A percentile compares a stretch with the other conserved stretches of the same genome.
phyloP scores from a whole-genome alignment of 352 stramenopile species.

The Pythium aphanidermatum region DNA sequence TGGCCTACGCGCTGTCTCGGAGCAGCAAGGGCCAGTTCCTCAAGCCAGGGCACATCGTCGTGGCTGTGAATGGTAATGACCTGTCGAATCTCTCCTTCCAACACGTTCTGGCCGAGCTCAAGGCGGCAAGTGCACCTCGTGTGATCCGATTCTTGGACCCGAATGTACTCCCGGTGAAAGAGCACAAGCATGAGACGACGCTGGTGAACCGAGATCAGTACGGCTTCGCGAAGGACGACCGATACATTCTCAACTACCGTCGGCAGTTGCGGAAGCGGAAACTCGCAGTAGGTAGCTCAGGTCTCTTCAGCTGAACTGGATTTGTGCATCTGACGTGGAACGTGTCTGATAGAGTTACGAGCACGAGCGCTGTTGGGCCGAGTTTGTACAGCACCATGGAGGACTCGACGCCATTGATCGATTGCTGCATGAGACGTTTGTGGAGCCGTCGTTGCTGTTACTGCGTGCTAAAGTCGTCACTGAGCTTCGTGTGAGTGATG shows the following conservation, averaged over 20 bases:
- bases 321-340: too few relatives aligned
- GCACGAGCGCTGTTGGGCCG: conserved; percentile 33
- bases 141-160: conserved; percentile 48
- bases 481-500: conserved; percentile 12
- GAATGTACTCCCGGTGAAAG: conserved; percentile 25
- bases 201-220: conserved; percentile 53
- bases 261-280: conserved; percentile 34
- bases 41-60: conserved; percentile 35
- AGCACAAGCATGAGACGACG: conserved; percentile 21
- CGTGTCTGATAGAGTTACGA: conserved; percentile 39
- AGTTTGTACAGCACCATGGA: conserved; percentile 31
- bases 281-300: conserved; percentile 25
- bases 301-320: too few relatives aligned
- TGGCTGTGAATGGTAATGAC: conserved; percentile 41
- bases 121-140: conserved; percentile 15
- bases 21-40: conserved; percentile 4
- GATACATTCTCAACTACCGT: conserved; percentile 45
- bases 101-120: conserved; percentile 27
- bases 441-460: neutral
- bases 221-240: conserved; percentile 54
- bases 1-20: conserved; percentile 25
- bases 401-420: conserved; percentile 31
- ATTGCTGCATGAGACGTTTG: conserved; percentile 15
- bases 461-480: conserved; percentile 8
- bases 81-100: conserved; percentile 28